These are phyloP conservation scores for Pseudonitzschia pungens DNA, from an alignment of 108 stramenopile species.

Conservation along the genomic window DNA sequence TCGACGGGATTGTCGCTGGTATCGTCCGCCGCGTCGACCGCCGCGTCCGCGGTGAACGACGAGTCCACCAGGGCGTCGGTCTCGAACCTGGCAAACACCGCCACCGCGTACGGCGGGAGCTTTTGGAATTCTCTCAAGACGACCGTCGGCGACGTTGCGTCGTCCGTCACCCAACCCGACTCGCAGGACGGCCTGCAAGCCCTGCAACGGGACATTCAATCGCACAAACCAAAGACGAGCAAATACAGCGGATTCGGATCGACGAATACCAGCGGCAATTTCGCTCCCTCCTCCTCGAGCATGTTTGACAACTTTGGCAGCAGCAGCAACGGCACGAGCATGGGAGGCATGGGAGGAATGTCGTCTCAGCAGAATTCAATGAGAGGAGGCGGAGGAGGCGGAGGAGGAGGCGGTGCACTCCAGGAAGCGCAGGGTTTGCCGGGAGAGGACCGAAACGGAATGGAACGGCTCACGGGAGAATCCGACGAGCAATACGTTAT, in stretches of 20 bases:
- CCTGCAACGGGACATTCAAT: constrained; percentile 67
- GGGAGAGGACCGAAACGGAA: constrained; percentile 83
- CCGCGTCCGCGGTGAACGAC: no score
- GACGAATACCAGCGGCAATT: constrained; percentile 13
- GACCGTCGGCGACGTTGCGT: constrained; percentile 55
- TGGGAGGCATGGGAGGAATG: constrained; percentile 6
- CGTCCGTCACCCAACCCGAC: constrained; percentile 55
- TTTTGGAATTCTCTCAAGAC: constrained; percentile 77
- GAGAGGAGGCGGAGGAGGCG: constrained; percentile 11
- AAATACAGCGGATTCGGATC: constrained; percentile 84
- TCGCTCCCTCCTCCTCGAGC: background rate
- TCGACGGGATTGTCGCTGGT: constrained; percentile 49
- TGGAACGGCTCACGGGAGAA: constrained; percentile 87
- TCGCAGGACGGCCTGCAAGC: constrained; percentile 63
- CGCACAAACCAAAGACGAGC: constrained; percentile 59
- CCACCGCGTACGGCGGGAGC: constrained; percentile 51
- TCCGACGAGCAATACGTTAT: constrained; percentile 88
- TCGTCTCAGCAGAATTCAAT: constrained; percentile 3
- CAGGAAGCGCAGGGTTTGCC: constrained; percentile 66
- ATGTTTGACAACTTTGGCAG: constrained; percentile 1
- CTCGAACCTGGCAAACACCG: constrained; percentile 20
- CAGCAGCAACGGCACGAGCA: no score
- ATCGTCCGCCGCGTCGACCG: constrained; percentile 28
- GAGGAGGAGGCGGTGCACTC: no score
- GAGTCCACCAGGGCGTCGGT: constrained; percentile 41